Evolutionary conservation across 306 rosid genomes (phyloP).

Genomic region (Boehmeria nivea): DNA sequence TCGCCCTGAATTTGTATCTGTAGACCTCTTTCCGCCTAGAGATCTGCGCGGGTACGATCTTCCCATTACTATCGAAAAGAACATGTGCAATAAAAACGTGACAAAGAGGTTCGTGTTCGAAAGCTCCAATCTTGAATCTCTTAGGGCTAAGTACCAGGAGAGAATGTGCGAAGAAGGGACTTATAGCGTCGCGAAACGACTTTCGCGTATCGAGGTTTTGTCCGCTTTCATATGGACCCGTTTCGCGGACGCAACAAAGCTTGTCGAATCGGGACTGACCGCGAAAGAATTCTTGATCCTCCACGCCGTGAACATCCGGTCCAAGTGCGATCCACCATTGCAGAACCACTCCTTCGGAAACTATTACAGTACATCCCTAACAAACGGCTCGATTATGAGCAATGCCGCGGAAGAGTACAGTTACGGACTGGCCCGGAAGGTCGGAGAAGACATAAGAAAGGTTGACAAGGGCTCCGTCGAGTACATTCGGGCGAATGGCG

Average conservation of each 20-base stretch:
- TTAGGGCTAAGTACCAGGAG: slow-evolving; percentile 16
- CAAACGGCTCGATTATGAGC: background rate
- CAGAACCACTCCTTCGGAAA: slow-evolving; percentile 16
- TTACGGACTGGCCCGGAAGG: slow-evolving; percentile 13
- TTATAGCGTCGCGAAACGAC: background rate
- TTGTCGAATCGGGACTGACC: background rate
- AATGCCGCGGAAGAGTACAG: slow-evolving; percentile 1
- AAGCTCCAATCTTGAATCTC: slow-evolving; percentile 32
- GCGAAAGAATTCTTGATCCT: background rate
- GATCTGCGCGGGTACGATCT: slow-evolving; percentile 27
- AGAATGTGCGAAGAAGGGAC: background rate
- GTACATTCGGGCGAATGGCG: background rate
- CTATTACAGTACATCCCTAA: slow-evolving; percentile 1
- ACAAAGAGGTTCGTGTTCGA: slow-evolving; percentile 51
- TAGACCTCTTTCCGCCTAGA: slow-evolving; percentile 49
- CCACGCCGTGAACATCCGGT: slow-evolving; percentile 22
- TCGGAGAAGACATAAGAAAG: slow-evolving; percentile 24
- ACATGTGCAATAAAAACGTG: slow-evolving; percentile 20
- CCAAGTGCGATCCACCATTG: slow-evolving; percentile 11
- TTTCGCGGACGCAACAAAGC: slow-evolving; percentile 26
- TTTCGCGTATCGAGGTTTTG: slow-evolving; percentile 51
- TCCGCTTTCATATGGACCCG: slow-evolving; percentile 58
- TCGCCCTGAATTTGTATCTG: slow-evolving; percentile 36
- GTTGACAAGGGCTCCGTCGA: background rate
- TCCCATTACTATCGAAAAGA: slow-evolving; percentile 25